Evolutionary conservation across 2,329 filamentous ascomycete species (phyloP).

Genomic region (Tolypocladium pustulatum): DNA sequence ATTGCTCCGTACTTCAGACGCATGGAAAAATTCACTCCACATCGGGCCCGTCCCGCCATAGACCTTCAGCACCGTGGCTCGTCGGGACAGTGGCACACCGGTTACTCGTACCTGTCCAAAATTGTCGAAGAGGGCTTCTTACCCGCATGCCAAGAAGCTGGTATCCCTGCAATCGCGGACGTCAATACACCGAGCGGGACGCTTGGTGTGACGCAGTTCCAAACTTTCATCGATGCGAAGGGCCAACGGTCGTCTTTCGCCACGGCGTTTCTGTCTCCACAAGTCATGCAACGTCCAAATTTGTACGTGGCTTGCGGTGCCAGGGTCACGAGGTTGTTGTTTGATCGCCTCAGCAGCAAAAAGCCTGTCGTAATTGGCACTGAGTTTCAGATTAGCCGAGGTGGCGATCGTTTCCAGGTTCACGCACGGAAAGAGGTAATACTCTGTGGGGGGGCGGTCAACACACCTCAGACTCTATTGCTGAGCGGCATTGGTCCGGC

Average conservation of each 20-base stretch:
- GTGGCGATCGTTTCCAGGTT: not conserved
- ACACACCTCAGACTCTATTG: not conserved
- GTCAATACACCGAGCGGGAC: not conserved
- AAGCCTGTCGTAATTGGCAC: not conserved
- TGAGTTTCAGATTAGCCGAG: not conserved
- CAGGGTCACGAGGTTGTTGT: not conserved
- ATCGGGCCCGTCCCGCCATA: conserved; percentile 7
- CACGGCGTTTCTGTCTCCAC: not conserved
- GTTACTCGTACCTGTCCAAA: not conserved
- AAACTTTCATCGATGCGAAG: not conserved
- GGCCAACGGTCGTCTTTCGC: not conserved
- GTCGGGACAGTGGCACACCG: not conserved
- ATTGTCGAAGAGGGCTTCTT: not conserved
- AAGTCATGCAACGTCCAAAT: not conserved
- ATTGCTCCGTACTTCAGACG: conserved; percentile 9
- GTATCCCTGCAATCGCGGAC: not conserved
- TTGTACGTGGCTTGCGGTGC: not conserved
- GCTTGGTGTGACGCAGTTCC: not conserved
- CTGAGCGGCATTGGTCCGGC: not conserved
- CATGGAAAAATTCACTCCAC: conserved; percentile 11
- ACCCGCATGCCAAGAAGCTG: not conserved
- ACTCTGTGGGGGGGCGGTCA: not conserved
- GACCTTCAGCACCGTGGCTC: not conserved
- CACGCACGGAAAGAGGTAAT: not conserved
- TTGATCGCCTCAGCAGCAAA: not conserved